phyloP scores from a whole-genome alignment of 176 grass and related monocot species.

The Pontederia paniculata region DNA sequence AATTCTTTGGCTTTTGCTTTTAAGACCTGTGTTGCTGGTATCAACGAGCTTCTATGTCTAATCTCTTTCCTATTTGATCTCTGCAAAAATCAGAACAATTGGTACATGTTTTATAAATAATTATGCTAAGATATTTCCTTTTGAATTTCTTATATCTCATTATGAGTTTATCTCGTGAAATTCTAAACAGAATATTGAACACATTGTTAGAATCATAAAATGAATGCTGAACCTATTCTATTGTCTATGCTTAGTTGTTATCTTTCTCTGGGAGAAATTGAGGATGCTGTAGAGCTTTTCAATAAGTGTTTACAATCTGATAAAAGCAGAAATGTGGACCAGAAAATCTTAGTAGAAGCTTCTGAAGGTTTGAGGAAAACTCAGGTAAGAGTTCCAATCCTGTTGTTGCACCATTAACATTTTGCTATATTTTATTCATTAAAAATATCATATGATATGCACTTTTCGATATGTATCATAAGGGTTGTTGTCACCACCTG shows the following conservation, averaged over 20 bases:
- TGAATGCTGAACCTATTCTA: constrained; percentile 24
- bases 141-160: no score
- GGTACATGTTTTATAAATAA: no score
- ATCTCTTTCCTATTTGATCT: no score
- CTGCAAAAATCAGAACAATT: no score
- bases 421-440: background rate
- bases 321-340: constrained; percentile 25
- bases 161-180: no score
- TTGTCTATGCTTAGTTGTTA: constrained; percentile 51
- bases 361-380: constrained; percentile 59
- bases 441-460: no score
- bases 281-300: constrained; percentile 65
- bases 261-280: constrained; percentile 56
- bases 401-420: constrained; percentile 4
- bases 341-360: constrained; percentile 55
- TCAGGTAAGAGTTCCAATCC: constrained; percentile 33
- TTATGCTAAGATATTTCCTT: no score
- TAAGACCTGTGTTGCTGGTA: no score
- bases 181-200: background rate
- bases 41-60: no score
- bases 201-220: constrained; percentile 3
- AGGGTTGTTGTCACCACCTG: no score
- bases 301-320: constrained; percentile 61
- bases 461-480: no score
- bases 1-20: no score